Evolutionary conservation across 768 basidiomycete genomes (phyloP).

Genomic region (Russula sp.): DNA sequence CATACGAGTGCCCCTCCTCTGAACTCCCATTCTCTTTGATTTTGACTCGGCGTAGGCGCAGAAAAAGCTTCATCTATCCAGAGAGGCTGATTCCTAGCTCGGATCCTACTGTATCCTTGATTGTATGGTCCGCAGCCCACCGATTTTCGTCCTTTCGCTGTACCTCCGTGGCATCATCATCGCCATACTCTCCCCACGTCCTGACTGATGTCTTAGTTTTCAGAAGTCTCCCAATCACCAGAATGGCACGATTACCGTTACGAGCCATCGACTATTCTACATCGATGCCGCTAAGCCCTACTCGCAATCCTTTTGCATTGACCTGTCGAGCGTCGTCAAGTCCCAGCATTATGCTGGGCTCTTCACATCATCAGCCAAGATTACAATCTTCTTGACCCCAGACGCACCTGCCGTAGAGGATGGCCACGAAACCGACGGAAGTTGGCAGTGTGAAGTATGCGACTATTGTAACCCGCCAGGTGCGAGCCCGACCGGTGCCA

Average conservation of each 20-base stretch:
- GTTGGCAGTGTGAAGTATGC: constrained; percentile 90
- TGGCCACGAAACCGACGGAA: constrained; percentile 42
- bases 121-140: background rate
- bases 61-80: background rate
- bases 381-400: constrained; percentile 66
- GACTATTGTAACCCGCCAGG: constrained; percentile 78
- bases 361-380: constrained; percentile 84
- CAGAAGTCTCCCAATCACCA: constrained; percentile 84
- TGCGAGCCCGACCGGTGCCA: constrained; percentile 61
- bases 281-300: constrained; percentile 51
- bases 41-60: background rate
- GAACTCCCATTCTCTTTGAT: background rate
- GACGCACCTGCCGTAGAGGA: constrained; percentile 30
- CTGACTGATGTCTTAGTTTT: constrained; percentile 48
- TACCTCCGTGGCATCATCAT: background rate
- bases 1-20: background rate
- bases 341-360: constrained; percentile 91
- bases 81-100: background rate
- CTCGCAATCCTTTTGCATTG: constrained; percentile 63
- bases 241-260: constrained; percentile 65
- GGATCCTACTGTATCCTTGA: background rate
- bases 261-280: constrained; percentile 85
- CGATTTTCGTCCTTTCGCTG: background rate
- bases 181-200: constrained; percentile 13
- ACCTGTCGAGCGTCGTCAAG: constrained; percentile 60